Evolutionary conservation across 768 basidiomycete species (phyloP).

Genomic region (Lentinula aciculospora): DNA sequence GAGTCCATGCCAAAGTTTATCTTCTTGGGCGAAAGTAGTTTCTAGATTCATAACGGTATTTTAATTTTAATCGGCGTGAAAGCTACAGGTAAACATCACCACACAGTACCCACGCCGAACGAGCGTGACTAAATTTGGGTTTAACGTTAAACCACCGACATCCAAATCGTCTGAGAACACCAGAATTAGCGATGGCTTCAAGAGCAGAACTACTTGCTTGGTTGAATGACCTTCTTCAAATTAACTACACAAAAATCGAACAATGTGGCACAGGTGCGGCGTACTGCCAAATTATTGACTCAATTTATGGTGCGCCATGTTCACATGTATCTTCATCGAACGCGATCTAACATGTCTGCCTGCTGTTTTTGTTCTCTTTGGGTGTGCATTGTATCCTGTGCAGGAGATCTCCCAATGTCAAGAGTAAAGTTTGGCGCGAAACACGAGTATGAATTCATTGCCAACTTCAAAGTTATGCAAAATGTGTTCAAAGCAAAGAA

Average conservation of each 20-base stretch:
- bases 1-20: too few species aligned
- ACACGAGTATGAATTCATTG: constrained; percentile 93
- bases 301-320: constrained; percentile 66
- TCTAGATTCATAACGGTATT: too few species aligned
- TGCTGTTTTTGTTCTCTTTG: constrained; percentile 14
- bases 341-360: constrained; percentile 4
- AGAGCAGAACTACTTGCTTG: constrained; percentile 86
- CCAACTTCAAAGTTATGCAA: constrained; percentile 95
- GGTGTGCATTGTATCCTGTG: constrained; percentile 1
- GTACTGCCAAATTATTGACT: constrained; percentile 94
- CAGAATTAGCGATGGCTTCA: constrained; percentile 32
- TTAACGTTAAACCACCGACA: neutral
- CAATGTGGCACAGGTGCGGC: constrained; percentile 89
- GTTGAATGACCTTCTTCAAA: constrained; percentile 90
- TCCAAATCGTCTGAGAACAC: neutral
- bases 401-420: constrained; percentile 87
- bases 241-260: constrained; percentile 90
- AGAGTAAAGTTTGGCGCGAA: constrained; percentile 95
- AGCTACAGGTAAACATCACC: neutral
- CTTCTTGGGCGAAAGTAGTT: too few species aligned
- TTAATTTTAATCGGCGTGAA: too few species aligned
- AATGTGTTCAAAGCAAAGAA: constrained; percentile 87
- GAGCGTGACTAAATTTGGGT: neutral
- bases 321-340: constrained; percentile 12
- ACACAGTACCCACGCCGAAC: neutral